Percentiles rank a stretch among this genome's conserved stretches.
phyloP scores from a whole-genome alignment of 345 rosid genomes.

The Kandelia obovata region DNA sequence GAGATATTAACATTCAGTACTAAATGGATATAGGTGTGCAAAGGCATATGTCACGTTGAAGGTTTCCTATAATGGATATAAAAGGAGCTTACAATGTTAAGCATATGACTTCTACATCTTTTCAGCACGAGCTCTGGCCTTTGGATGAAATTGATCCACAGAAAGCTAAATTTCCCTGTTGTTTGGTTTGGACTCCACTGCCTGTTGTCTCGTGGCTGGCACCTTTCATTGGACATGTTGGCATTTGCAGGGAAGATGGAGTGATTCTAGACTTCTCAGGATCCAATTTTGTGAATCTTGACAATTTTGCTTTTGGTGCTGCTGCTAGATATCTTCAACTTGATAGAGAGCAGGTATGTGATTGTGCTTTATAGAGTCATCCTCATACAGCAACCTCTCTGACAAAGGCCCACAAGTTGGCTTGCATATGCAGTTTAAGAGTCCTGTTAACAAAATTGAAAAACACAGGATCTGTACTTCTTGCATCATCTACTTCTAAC shows the following conservation, averaged over 20 bases:
- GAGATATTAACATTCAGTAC: conserved; percentile 19
- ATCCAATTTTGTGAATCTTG: conserved; percentile 61
- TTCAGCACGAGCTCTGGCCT: conserved; percentile 76
- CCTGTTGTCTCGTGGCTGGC: conserved; percentile 98
- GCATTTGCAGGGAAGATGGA: conserved; percentile 92
- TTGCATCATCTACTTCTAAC: no score
- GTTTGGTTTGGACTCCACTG: conserved; percentile 81
- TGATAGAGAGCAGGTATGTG: conserved; percentile 64
- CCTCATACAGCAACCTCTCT: neutral
- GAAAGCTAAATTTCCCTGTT: conserved; percentile 79
- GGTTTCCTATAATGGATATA: conserved; percentile 40
- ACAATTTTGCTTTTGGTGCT: conserved; percentile 81
- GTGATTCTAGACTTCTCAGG: conserved; percentile 68
- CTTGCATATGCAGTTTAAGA: neutral
- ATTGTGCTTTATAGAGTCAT: neutral
- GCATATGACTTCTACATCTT: conserved; percentile 25
- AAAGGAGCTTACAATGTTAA: conserved; percentile 48
- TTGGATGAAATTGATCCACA: conserved; percentile 63
- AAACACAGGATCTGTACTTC: no score
- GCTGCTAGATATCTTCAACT: conserved; percentile 80
- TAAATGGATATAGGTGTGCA: conserved; percentile 6
- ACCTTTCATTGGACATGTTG: conserved; percentile 94
- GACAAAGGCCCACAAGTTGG: neutral
- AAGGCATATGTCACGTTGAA: conserved; percentile 32
- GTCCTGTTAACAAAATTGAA: no score